phyloP scores from a whole-genome alignment of 345 rosid species.

The Alliaria petiolata region DNA sequence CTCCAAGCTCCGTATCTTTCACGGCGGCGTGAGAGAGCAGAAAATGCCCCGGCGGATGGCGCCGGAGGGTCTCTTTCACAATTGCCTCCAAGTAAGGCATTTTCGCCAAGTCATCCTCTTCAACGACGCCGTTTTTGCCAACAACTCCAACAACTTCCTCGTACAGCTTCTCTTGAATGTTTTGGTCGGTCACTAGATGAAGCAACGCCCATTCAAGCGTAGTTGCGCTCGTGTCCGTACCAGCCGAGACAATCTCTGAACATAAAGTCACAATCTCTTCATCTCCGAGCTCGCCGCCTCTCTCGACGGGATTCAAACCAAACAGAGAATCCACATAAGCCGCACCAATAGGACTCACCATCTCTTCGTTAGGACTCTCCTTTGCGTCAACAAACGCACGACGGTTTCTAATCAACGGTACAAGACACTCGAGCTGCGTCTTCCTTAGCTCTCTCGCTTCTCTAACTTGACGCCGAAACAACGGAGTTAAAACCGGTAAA shows the following conservation, averaged over 20 bases:
- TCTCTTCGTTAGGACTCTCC: constrained; percentile 42
- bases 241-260: constrained; percentile 82
- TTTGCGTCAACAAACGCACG: constrained; percentile 49
- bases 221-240: constrained; percentile 89
- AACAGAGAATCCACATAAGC: constrained; percentile 88
- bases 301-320: constrained; percentile 36
- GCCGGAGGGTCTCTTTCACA: constrained; percentile 81
- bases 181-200: constrained; percentile 63
- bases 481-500: constrained; percentile 67
- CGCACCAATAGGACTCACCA: constrained; percentile 94
- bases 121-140: constrained; percentile 50
- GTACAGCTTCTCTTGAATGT: constrained; percentile 64
- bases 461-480: constrained; percentile 59
- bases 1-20: constrained; percentile 68
- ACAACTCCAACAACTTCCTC: constrained; percentile 51
- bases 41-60: constrained; percentile 97
- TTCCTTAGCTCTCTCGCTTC: constrained; percentile 63
- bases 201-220: constrained; percentile 79
- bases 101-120: constrained; percentile 69
- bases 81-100: constrained; percentile 69
- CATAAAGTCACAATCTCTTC: constrained; percentile 85
- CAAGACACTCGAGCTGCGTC: constrained; percentile 72
- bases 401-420: constrained; percentile 65
- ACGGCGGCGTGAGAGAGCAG: constrained; percentile 70
- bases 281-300: constrained; percentile 51